Percentiles rank a stretch among this genome's conserved stretches.
phyloP scores from a whole-genome alignment of 495 filamentous ascomycete genomes.

The Daldinia childiae region DNA sequence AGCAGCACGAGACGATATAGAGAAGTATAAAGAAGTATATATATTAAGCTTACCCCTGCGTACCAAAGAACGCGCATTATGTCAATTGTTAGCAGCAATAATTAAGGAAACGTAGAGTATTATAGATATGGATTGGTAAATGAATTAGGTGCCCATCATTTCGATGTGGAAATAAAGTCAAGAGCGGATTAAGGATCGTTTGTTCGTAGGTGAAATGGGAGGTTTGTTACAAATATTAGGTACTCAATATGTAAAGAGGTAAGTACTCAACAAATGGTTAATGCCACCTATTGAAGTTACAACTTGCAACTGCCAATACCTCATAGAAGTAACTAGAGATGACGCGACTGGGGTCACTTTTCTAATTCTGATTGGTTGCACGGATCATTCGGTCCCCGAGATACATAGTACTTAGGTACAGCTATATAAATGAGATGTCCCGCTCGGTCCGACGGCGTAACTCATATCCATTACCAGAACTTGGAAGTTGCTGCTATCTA shows the following conservation, averaged over 20 bases:
- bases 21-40: slow-evolving; percentile 5
- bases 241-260: too few relatives aligned
- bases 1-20: not conserved
- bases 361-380: slow-evolving; percentile 26
- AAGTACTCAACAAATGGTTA: slow-evolving; percentile 8
- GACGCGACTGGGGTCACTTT: slow-evolving; percentile 35
- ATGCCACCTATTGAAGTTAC: slow-evolving; percentile 42
- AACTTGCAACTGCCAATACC: slow-evolving; percentile 8
- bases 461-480: too few relatives aligned
- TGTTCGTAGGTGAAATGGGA: not conserved
- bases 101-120: slow-evolving; percentile 37
- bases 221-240: slow-evolving; percentile 7
- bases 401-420: slow-evolving; percentile 2
- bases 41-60: slow-evolving; percentile 60
- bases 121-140: slow-evolving; percentile 26
- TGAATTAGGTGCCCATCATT: slow-evolving; percentile 45
- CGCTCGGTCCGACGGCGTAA: not conserved
- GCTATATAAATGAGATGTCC: not conserved
- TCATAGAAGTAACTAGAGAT: slow-evolving; percentile 26
- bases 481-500: not conserved
- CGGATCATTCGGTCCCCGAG: slow-evolving; percentile 36
- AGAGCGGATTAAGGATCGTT: too few relatives aligned
- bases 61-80: slow-evolving; percentile 67
- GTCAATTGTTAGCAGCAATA: slow-evolving; percentile 28
- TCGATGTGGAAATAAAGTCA: slow-evolving; percentile 7